Percentiles rank a stretch among this genome's conserved stretches.
phyloP scores from a whole-genome alignment of 805 yeast species.

The Saturnispora silvae region DNA sequence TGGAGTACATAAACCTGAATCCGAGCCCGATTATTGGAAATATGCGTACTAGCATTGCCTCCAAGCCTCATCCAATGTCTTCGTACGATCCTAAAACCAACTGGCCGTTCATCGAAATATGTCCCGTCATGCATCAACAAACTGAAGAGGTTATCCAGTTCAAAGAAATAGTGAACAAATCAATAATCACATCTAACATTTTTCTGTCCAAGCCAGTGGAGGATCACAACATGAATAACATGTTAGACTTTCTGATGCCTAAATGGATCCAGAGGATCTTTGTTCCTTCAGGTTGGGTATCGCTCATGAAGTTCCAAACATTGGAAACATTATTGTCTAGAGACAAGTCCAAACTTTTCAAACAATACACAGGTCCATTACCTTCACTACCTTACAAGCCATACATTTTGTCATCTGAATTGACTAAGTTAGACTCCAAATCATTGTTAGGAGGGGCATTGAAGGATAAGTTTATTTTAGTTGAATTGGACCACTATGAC shows the following conservation, averaged over 20 bases:
- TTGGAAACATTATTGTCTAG: constrained; percentile 6
- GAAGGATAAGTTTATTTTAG: constrained; percentile 6
- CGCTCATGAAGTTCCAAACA: constrained; percentile 4
- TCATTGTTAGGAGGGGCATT: constrained; percentile 5
- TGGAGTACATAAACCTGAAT: constrained; percentile 10
- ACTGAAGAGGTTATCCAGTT: neutral
- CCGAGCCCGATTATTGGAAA: constrained; percentile 8
- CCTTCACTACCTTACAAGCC: constrained; percentile 2
- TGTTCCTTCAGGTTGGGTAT: constrained; percentile 9
- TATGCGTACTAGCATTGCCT: constrained; percentile 1
- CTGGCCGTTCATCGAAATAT: constrained; percentile 3
- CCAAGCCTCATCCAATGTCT: neutral
- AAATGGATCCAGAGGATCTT: constrained; percentile 9
- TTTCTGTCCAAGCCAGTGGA: neutral
- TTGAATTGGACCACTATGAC: constrained; percentile 10
- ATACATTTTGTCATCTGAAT: neutral
- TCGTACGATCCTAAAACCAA: neutral
- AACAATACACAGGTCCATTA: too few species aligned
- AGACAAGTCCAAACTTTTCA: constrained; percentile 5
- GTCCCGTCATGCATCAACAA: neutral
- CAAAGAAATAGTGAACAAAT: constrained; percentile 1
- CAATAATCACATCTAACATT: constrained; percentile 1
- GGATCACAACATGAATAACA: neutral
- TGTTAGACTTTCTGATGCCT: constrained; percentile 10
- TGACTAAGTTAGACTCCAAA: neutral